A percentile compares a stretch with the other conserved stretches of the same genome.
Conservation (phyloP, 345 rosid species). For the Arabidopsis suecica region DNA sequence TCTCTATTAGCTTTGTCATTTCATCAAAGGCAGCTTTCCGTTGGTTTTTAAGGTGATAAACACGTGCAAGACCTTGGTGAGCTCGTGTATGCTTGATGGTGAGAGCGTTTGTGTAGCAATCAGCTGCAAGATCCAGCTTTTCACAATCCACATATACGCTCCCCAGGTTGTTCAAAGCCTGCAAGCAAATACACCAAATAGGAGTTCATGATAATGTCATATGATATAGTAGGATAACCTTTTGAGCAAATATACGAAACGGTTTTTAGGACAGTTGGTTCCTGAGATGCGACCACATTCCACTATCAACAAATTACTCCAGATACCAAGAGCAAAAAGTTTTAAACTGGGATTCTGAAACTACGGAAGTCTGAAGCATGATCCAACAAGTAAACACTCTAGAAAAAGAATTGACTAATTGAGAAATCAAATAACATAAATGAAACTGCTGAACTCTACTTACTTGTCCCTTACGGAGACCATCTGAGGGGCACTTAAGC, state of each 20-base stretch:
- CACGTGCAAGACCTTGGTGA: conserved; percentile 95
- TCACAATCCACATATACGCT: conserved; percentile 85
- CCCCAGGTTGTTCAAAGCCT: conserved; percentile 95
- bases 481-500: conserved; percentile 94
- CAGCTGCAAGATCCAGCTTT: conserved; percentile 87
- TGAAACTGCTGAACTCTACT: conserved; percentile 18
- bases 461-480: conserved; percentile 99
- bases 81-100: conserved; percentile 96
- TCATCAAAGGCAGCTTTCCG: conserved; percentile 90
- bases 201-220: conserved; percentile 13
- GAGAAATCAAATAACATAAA: conserved; percentile 7
- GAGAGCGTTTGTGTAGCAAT: conserved; percentile 88
- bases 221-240: background rate
- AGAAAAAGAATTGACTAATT: background rate
- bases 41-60: conserved; percentile 81
- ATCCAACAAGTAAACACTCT: background rate
- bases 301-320: conserved; percentile 6
- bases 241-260: background rate
- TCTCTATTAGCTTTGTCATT: conserved; percentile 95
- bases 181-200: conserved; percentile 38
- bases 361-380: conserved; percentile 17
- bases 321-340: conserved; percentile 20
- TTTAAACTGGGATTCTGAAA: background rate
- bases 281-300: conserved; percentile 11
- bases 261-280: background rate